Percentiles rank a stretch among this genome's conserved stretches.
phyloP scores from a whole-genome alignment of 148 eudicot genomes.

The Rhododendron simsii region DNA sequence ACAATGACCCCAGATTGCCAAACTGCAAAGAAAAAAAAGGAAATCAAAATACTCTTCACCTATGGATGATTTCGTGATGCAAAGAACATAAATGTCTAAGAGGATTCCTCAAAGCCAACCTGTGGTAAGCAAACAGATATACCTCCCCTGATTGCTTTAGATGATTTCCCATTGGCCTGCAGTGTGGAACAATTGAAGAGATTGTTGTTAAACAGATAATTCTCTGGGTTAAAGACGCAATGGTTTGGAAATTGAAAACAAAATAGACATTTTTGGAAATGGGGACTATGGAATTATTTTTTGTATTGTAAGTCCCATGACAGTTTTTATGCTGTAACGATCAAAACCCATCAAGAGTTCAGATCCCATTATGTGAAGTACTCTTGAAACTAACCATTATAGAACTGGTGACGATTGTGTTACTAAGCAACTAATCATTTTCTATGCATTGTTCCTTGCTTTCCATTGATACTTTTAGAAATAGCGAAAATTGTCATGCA shows the following conservation, averaged over 20 bases:
- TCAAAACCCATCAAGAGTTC: not conserved
- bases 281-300: not conserved
- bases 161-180: constrained; percentile 22
- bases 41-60: not conserved
- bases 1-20: constrained; percentile 17
- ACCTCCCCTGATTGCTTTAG: constrained; percentile 21
- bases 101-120: constrained; percentile 1
- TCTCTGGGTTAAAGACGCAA: not conserved
- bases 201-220: not conserved
- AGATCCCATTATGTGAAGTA: not conserved
- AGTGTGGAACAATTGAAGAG: not conserved
- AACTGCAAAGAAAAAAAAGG: constrained; percentile 7
- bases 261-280: not conserved
- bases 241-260: not conserved
- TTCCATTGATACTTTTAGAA: not conserved
- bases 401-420: not conserved
- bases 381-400: not conserved
- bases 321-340: not conserved
- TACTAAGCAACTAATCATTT: not conserved
- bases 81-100: not conserved
- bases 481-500: not conserved
- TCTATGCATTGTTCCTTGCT: not conserved
- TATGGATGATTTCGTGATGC: not conserved
- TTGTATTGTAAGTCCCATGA: not conserved
- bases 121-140: constrained; percentile 27